Conservation (phyloP, 345 rosid genomes). For the Durio zibethinus region DNA sequence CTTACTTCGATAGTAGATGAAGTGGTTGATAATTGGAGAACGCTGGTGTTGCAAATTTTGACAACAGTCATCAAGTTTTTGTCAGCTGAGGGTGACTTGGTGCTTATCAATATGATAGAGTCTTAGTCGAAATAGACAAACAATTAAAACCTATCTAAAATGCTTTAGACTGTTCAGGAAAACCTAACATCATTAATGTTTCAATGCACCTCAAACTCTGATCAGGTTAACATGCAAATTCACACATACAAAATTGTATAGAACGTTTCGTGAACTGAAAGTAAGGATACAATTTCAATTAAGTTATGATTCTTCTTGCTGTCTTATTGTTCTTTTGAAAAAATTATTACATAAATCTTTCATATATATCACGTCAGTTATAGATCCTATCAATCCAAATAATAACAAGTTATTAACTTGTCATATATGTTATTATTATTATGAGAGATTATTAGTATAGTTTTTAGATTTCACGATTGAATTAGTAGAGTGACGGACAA, state of each 20-base stretch:
- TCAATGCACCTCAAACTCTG: not conserved
- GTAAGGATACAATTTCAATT: not conserved
- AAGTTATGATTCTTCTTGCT: not conserved
- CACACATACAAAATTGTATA: not conserved
- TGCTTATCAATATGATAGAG: constrained; percentile 23
- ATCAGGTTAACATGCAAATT: not conserved
- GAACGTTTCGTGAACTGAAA: not conserved
- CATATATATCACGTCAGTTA: not conserved
- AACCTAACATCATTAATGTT: not conserved
- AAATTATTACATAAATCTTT: no score
- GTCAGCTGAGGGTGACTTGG: constrained; percentile 30
- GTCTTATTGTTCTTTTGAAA: not conserved
- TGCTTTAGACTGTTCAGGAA: not conserved
- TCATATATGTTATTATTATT: no score
- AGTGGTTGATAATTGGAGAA: constrained; percentile 18
- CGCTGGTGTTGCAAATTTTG: constrained; percentile 16
- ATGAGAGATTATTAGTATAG: no score
- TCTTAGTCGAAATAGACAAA: not conserved
- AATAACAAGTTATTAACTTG: no score
- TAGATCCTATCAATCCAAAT: not conserved
- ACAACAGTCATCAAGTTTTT: not conserved
- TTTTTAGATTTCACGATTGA: no score
- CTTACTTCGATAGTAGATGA: constrained; percentile 3
- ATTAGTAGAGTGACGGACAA: no score
- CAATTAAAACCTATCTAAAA: not conserved